Percentiles rank a stretch among this genome's conserved stretches.
phyloP scores from a whole-genome alignment of 1,284 basidiomycete species.

The Mycosarcoma maydis region DNA sequence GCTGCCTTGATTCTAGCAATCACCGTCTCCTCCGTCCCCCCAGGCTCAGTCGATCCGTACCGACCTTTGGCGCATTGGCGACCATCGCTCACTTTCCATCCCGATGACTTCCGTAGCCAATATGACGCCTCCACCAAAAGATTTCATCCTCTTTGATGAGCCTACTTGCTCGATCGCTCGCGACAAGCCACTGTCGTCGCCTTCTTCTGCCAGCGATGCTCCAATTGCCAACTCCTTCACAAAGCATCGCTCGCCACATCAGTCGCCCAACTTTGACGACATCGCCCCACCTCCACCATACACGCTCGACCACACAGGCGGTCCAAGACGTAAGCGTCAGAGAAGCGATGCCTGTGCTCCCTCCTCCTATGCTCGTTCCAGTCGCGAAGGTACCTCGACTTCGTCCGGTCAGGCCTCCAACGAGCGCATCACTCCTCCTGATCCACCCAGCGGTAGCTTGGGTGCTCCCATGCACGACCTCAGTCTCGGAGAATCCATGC shows the following conservation, averaged over 20 bases:
- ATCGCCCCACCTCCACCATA: constrained; percentile 14
- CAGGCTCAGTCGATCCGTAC: too few relatives aligned
- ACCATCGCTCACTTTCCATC: not conserved
- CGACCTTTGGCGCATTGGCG: too few relatives aligned
- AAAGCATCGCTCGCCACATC: constrained; percentile 42
- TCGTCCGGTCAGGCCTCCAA: constrained; percentile 20
- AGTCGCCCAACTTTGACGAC: constrained; percentile 48
- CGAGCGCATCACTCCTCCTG: constrained; percentile 18
- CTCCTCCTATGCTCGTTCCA: constrained; percentile 18
- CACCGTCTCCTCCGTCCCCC: too few relatives aligned
- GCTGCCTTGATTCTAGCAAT: too few relatives aligned
- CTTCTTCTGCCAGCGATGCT: constrained; percentile 8
- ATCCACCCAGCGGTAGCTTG: constrained; percentile 43
- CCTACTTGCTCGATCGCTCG: constrained; percentile 8
- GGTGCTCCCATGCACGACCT: constrained; percentile 49
- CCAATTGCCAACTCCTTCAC: constrained; percentile 19
- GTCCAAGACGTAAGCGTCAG: constrained; percentile 47
- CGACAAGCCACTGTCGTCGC: constrained; percentile 1
- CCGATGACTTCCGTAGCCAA: constrained; percentile 8
- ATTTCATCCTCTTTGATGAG: constrained; percentile 60
- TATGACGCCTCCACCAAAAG: constrained; percentile 32
- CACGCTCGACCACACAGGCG: constrained; percentile 20
- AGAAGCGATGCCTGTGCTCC: constrained; percentile 34
- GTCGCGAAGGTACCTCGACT: constrained; percentile 16
- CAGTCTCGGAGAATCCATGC: constrained; percentile 39